Conservation (phyloP, 805 yeast species). For the Kodamaea fukazawae region DNA sequence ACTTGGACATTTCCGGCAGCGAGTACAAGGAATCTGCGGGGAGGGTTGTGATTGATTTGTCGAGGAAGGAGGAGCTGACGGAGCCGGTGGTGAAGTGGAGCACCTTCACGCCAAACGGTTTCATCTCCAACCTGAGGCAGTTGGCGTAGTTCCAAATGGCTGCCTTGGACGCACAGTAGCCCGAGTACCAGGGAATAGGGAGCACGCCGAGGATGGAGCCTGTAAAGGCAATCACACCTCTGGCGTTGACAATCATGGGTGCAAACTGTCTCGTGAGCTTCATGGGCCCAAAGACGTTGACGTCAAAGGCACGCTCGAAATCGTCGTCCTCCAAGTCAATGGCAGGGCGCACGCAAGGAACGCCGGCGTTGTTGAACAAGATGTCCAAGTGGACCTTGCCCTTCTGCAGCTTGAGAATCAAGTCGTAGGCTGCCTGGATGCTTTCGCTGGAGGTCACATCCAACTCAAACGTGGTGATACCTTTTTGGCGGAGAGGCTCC, state of each 20-base stretch:
- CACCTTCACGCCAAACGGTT: conserved; percentile 69
- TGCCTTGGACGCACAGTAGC: conserved; percentile 68
- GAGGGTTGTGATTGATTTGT: conserved; percentile 52
- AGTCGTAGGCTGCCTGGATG: conserved; percentile 43
- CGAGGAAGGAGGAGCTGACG: conserved; percentile 57
- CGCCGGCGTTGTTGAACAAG: conserved; percentile 77
- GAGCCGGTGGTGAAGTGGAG: conserved; percentile 73
- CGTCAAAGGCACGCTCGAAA: conserved; percentile 51
- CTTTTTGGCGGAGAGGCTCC: conserved; percentile 45
- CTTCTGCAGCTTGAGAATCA: conserved; percentile 31
- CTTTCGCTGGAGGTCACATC: conserved; percentile 58
- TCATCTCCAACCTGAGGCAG: conserved; percentile 60
- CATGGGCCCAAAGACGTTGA: conserved; percentile 69
- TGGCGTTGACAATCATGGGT: conserved; percentile 54
- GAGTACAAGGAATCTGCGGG: neutral
- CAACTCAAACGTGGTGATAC: conserved; percentile 45
- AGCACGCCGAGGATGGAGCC: conserved; percentile 66
- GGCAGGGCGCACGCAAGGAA: conserved; percentile 68
- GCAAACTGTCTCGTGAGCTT: conserved; percentile 58
- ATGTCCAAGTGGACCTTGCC: conserved; percentile 53
- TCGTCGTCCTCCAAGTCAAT: conserved; percentile 58
- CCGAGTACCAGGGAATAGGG: conserved; percentile 68
- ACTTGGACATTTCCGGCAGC: neutral
- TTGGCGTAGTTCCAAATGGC: conserved; percentile 73
- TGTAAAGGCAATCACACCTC: conserved; percentile 69